A percentile compares a stretch with the other conserved stretches of the same genome.
Evolutionary conservation across 192 early-diverging fungal species (phyloP).

Genomic region (Funneliformis mosseae): DNA sequence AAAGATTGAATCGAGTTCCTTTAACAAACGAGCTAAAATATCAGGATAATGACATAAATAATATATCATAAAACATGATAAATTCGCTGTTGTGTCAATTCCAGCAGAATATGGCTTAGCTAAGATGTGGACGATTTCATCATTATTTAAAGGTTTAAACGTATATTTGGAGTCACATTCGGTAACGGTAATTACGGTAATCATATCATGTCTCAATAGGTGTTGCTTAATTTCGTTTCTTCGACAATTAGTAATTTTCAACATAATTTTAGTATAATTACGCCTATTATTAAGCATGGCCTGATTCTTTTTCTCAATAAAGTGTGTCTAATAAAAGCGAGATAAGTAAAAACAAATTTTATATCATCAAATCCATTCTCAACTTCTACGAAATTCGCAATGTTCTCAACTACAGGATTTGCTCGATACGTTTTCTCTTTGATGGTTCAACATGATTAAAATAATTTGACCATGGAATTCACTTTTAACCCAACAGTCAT

Average conservation of each 20-base stretch:
- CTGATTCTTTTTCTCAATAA: neutral
- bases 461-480: neutral
- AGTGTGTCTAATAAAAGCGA: neutral
- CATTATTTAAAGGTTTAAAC: neutral
- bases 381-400: neutral
- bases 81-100: neutral
- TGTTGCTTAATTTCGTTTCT: constrained; percentile 1
- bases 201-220: constrained; percentile 1
- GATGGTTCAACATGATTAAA: neutral
- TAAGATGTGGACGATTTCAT: neutral
- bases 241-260: neutral
- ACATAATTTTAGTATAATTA: neutral
- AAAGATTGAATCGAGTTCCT: neutral
- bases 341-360: neutral
- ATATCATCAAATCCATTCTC: neutral
- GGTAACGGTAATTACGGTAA: constrained; percentile 11
- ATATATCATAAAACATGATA: neutral
- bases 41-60: neutral
- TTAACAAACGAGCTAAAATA: neutral
- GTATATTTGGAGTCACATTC: neutral
- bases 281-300: neutral
- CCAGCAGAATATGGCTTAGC: neutral
- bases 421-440: neutral
- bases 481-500: neutral
- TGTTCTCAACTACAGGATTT: neutral